Base-by-base conservation (phyloP, 2,329 filamentous ascomycete genomes). In the Hymenoscyphus albidus region DNA sequence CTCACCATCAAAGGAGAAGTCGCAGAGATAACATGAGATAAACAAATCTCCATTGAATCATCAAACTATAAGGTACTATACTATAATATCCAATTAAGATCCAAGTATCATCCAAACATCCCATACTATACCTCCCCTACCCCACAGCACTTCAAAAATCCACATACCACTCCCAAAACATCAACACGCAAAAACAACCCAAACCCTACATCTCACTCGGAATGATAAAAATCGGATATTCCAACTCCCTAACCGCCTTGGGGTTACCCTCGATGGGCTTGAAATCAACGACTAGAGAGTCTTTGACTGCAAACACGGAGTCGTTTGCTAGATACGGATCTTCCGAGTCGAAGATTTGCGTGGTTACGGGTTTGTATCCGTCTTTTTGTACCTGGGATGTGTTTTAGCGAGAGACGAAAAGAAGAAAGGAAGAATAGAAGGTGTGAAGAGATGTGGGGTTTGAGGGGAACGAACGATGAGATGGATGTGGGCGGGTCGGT, bases 291-390 rank as follows among this genome's bases (percentile, higher is more conserved):
- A 84, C 70, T 4, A 85, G 74, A 58, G 82, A 81, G 58, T 82
- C 77, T 76, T 84, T 84, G 69, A 85, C 82, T 44, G 82, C 82
- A 67, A 82, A 84, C 39, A 83, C 82, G 3, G 79, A 79, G 69
- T 81, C 79, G 22, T 79, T 77, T 44, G 76, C 74, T 32, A 92
- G 80, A 74, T 91, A 90, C 59, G 84, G 82, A 77, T 88, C 85
- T 67, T 85, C 80, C 67, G 82, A 82, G 76, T 91, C 89, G 75
- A 92, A 93, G 62, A 93, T 87, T 76, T 93, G 90, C 0, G 90
- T 92, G 1, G 89, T 90, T 65, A 91, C 70, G 81, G 88, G 81
- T 74, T 87, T 88, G 80, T 89, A 91, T 39, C 68, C 63, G 13
- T 70, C 67, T 42, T 65, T 44, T 64, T 67, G 63, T 54, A 70